Evolutionary conservation across 345 rosid species (phyloP).

Genomic region (Mangifera indica): DNA sequence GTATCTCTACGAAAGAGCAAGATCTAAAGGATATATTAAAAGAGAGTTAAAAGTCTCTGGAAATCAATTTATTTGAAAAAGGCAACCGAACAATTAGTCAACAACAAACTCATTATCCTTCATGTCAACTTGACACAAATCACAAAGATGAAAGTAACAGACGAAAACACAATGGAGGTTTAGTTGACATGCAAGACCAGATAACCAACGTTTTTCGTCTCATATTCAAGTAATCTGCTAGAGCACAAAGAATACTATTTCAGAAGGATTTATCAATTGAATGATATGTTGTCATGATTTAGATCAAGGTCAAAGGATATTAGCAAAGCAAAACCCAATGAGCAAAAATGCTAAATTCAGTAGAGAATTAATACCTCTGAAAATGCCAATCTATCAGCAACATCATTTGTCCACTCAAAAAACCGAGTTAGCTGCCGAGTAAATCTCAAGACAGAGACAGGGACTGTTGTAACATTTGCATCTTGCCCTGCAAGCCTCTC

Average conservation of each 20-base stretch:
- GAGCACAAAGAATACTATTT: background rate
- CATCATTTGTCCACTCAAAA: constrained; percentile 95
- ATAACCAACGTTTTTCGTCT: too few species aligned
- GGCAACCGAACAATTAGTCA: background rate
- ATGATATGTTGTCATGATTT: background rate
- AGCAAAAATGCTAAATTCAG: background rate
- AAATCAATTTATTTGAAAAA: background rate
- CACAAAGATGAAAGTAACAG: background rate
- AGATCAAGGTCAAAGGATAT: constrained; percentile 1
- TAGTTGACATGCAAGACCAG: background rate
- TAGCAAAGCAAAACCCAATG: background rate
- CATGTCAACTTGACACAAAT: background rate
- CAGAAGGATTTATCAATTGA: background rate
- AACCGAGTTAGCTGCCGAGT: constrained; percentile 76
- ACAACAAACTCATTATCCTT: background rate
- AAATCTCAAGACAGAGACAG: constrained; percentile 72
- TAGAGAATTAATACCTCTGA: constrained; percentile 60
- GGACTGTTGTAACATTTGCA: constrained; percentile 95
- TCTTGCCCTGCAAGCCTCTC: constrained; percentile 98
- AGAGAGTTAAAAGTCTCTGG: background rate
- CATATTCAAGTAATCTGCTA: background rate
- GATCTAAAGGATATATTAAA: background rate
- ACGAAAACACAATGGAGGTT: background rate
- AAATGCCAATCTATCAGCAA: constrained; percentile 93
- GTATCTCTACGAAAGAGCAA: background rate